phyloP scores from a whole-genome alignment of 2,329 filamentous ascomycete genomes.

The Verticillium zaregamsianum region DNA sequence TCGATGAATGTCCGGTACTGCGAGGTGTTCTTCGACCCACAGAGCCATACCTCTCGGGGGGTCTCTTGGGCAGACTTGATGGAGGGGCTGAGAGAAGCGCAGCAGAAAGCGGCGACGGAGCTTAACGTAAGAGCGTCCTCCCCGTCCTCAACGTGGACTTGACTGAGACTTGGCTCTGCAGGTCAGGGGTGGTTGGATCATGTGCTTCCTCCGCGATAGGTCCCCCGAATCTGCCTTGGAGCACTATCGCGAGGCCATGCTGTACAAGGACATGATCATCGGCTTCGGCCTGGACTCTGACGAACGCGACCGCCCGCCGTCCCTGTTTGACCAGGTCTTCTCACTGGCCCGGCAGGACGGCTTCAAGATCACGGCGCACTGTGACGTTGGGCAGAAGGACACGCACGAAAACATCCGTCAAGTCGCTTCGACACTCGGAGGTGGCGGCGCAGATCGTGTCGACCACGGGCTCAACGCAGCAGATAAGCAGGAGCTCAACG shows the following conservation, averaged over 20 bases:
- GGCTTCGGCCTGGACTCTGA: not conserved
- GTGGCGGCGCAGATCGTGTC: not conserved
- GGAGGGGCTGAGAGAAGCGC: not conserved
- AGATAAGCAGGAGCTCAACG: not conserved
- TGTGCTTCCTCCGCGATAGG: not conserved
- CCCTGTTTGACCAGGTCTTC: slow-evolving; percentile 8
- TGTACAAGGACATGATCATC: slow-evolving; percentile 1
- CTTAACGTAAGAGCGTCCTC: not conserved
- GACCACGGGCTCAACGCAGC: slow-evolving; percentile 1
- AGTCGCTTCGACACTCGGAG: not conserved
- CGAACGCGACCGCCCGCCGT: not conserved
- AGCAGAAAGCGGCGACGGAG: not conserved
- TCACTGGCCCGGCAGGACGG: slow-evolving; percentile 4
- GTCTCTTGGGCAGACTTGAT: slow-evolving; percentile 27
- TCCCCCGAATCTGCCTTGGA: not conserved
- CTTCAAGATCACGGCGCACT: slow-evolving; percentile 11
- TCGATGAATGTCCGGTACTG: slow-evolving; percentile 65
- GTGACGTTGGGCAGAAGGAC: slow-evolving; percentile 8
- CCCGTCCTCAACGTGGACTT: too few species aligned
- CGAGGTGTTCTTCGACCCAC: slow-evolving; percentile 79
- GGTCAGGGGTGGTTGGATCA: not conserved
- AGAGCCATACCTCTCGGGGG: slow-evolving; percentile 64
- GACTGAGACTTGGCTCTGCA: too few species aligned
- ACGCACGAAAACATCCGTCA: slow-evolving; percentile 7
- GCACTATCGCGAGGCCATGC: not conserved